A percentile compares a stretch with the other conserved stretches of the same genome.
Conservation (phyloP, 2,329 filamentous ascomycete genomes). For the Hymenoscyphus fraxineus region DNA sequence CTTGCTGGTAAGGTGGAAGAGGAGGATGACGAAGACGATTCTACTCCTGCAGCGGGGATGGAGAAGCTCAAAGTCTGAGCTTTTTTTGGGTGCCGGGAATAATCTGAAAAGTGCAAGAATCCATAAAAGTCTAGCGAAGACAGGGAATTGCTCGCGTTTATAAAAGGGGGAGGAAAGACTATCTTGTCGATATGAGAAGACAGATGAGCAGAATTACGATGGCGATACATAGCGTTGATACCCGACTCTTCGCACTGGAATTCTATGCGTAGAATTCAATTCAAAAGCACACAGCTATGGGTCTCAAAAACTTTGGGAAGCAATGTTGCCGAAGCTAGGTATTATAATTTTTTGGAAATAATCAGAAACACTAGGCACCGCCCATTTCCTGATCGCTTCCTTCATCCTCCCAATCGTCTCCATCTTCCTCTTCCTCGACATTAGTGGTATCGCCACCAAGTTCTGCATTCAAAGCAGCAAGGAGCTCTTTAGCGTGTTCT, state of each 20-base stretch:
- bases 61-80: slow-evolving; percentile 64
- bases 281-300: background rate
- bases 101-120: background rate
- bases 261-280: background rate
- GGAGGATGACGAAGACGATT: slow-evolving; percentile 62
- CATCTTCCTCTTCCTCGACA: slow-evolving; percentile 49
- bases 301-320: background rate
- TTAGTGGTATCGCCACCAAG: slow-evolving; percentile 60
- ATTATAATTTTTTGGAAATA: background rate
- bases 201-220: background rate
- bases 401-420: slow-evolving; percentile 49
- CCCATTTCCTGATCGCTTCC: slow-evolving; percentile 53
- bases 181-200: background rate
- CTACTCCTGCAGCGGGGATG: slow-evolving; percentile 54
- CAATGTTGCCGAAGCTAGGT: background rate
- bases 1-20: slow-evolving; percentile 64
- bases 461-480: slow-evolving; percentile 59
- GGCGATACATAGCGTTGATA: background rate
- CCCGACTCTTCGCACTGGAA: background rate
- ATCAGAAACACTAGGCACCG: slow-evolving; percentile 37
- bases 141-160: slow-evolving; percentile 19
- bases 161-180: background rate
- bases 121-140: slow-evolving; percentile 1
- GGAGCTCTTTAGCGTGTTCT: slow-evolving; percentile 70
- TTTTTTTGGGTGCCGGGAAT: background rate